A percentile compares a stretch with the other conserved stretches of the same genome.
These are phyloP conservation scores for Aspergillus novoparasiticus DNA, from an alignment of 2,329 filamentous ascomycete species.

Conservation along the genomic window DNA sequence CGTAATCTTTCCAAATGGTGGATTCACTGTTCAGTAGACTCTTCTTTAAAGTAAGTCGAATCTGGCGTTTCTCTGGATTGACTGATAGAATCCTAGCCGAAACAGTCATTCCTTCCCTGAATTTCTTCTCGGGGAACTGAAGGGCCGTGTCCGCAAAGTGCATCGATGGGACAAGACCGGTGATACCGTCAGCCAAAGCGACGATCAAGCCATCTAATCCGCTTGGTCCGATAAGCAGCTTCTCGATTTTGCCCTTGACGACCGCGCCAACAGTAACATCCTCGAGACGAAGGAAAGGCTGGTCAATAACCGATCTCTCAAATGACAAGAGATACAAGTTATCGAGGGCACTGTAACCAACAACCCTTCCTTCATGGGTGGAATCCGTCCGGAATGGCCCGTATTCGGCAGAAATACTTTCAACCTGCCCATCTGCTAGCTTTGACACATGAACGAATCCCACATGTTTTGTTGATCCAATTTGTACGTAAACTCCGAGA, in stretches of 20 bases:
- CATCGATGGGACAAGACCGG: conserved; percentile 82
- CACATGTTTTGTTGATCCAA: conserved; percentile 66
- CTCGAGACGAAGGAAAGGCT: conserved; percentile 87
- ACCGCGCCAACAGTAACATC: conserved; percentile 81
- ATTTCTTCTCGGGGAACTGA: conserved; percentile 95
- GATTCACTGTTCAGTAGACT: conserved; percentile 87
- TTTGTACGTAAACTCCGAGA: conserved; percentile 77
- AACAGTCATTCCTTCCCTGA: conserved; percentile 80
- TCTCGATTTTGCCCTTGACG: conserved; percentile 81
- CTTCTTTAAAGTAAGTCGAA: conserved; percentile 92
- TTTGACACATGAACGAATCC: conserved; percentile 95
- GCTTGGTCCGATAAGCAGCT: conserved; percentile 74
- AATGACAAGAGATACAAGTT: conserved; percentile 84
- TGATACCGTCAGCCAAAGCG: conserved; percentile 81
- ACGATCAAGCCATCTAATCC: conserved; percentile 81
- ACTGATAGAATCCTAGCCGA: conserved; percentile 84
- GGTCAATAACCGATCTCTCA: conserved; percentile 78
- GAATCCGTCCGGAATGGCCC: conserved; percentile 79
- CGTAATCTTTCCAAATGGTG: conserved; percentile 74
- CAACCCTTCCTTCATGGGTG: conserved; percentile 75
- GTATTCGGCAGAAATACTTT: conserved; percentile 73
- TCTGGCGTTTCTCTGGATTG: conserved; percentile 72
- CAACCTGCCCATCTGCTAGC: conserved; percentile 86
- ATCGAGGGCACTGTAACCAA: conserved; percentile 86
- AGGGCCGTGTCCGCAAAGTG: conserved; percentile 87